These are phyloP conservation scores for Hysterium pulicare DNA, from an alignment of 2,329 filamentous ascomycete genomes.

Conservation along the genomic window DNA sequence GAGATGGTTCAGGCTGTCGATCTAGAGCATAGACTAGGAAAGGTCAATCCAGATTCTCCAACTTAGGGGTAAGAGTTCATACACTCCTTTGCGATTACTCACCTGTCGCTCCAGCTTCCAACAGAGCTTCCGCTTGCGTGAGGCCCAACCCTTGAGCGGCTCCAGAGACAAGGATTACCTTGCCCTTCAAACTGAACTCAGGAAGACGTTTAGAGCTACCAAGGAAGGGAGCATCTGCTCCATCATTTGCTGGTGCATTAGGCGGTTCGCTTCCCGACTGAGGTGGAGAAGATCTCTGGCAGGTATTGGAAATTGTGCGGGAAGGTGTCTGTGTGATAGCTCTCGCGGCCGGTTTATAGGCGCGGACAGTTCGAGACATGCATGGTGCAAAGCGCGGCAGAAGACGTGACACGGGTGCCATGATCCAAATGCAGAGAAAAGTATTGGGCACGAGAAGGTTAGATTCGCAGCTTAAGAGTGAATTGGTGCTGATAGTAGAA, in stretches of 20 bases:
- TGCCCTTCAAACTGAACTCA: conserved; percentile 73
- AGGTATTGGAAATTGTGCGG: conserved; percentile 4
- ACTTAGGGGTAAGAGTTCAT: not conserved
- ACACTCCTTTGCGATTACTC: conserved; percentile 7
- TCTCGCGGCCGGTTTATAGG: not conserved
- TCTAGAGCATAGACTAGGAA: conserved; percentile 63
- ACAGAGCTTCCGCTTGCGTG: conserved; percentile 67
- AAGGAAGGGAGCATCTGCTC: conserved; percentile 8
- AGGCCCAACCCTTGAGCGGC: conserved; percentile 71
- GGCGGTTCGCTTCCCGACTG: conserved; percentile 4
- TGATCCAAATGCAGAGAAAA: not conserved
- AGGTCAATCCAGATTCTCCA: not conserved
- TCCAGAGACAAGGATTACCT: conserved; percentile 68
- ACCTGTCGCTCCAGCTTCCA: conserved; percentile 72
- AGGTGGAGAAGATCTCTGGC: not conserved
- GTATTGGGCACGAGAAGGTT: not conserved
- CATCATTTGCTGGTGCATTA: conserved; percentile 7
- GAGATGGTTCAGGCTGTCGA: conserved; percentile 55
- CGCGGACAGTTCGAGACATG: not conserved
- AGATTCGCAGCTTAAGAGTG: no score
- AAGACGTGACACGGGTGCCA: conserved; percentile 3
- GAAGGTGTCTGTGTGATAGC: not conserved
- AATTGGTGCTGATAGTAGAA: no score
- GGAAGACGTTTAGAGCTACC: conserved; percentile 46
- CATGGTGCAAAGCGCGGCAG: conserved; percentile 2